Evolutionary conservation across 495 filamentous ascomycete species (phyloP), one percentile per base, ranked within the genome.

Genomic region (Penicillium verhagenii): DNA sequence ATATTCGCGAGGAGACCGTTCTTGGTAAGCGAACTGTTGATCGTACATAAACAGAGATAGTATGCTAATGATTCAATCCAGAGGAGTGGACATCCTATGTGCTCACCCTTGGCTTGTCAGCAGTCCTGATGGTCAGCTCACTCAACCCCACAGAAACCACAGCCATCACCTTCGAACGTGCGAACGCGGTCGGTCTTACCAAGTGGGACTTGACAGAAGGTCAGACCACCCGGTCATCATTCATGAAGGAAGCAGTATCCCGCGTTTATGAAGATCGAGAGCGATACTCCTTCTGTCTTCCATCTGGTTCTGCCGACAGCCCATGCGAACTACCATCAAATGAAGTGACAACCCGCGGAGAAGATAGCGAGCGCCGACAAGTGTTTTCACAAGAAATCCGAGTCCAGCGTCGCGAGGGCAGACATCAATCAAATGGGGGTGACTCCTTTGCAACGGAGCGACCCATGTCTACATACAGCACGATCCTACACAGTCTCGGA

Each of bases 41-140:
- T 10, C 9, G n/a, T n/a, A 37, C 19, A 14, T 5, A 23, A 46
- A n/a, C n/a, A n/a, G 4, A 4, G n/a, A 24, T 39, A 16, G n/a
- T 2, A 35, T 20, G 49, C 72, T 81, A 70, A 79, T 54, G 29
- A 19, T 26, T n/a, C 26, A 9, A 3, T 20, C 43, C 49, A 80
- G 85, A 87, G 64, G 85, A 87, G 64, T 88, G 84, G 84, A 81
- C 78, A 7, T 76, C 72, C 39, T 83, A 82, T 54, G 67, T 87
- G 31, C 71, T 86, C 35, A 85, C 83, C 0, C 73, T 86, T 18
- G 85, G 83, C 11, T 82, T 79, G 5, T 77, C 80, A 2, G 72
- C 77, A 3, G 73, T 87, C 26, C 65, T 88, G 24, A 72, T 75
- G 23, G 74, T 88, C 25, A 79, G 81, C 45, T 73, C 77, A 2